Conservation (phyloP, 2,329 filamentous ascomycete species). For the Trichophyton rubrum region DNA sequence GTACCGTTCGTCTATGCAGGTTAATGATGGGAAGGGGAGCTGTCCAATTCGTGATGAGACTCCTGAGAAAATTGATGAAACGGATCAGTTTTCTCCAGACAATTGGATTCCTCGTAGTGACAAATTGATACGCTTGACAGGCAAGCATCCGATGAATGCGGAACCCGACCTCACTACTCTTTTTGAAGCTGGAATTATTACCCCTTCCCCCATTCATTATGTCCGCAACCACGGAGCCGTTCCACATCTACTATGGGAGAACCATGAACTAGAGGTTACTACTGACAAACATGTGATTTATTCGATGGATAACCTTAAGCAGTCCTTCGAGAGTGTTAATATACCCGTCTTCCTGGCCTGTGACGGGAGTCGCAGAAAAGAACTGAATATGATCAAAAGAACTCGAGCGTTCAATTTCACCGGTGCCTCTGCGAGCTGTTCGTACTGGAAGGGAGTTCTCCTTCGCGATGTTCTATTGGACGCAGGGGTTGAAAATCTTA, state of each 20-base stretch:
- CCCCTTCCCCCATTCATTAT: conserved; percentile 41
- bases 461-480: conserved; percentile 35
- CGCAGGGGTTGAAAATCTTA: conserved; percentile 26
- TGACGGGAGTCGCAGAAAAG: conserved; percentile 40
- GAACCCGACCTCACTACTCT: conserved; percentile 35
- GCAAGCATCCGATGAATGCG: conserved; percentile 43
- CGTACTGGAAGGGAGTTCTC: conserved; percentile 40
- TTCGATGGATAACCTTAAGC: conserved; percentile 34
- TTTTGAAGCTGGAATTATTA: conserved; percentile 38
- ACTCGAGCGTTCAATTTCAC: conserved; percentile 41
- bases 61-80: conserved; percentile 36
- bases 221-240: conserved; percentile 44
- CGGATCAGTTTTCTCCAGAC: conserved; percentile 41
- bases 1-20: conserved; percentile 26
- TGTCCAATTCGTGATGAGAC: conserved; percentile 15
- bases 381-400: conserved; percentile 40
- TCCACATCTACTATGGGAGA: conserved; percentile 39
- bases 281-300: conserved; percentile 24
- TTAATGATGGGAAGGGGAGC: neutral
- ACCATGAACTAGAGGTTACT: conserved; percentile 35
- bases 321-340: conserved; percentile 34
- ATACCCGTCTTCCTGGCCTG: conserved; percentile 39
- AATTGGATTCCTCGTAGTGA: conserved; percentile 41
- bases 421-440: conserved; percentile 35
- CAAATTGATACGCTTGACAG: conserved; percentile 39